Evolutionary conservation across 306 rosid genomes (phyloP).

Genomic region (Pyrus pyrifolia): DNA sequence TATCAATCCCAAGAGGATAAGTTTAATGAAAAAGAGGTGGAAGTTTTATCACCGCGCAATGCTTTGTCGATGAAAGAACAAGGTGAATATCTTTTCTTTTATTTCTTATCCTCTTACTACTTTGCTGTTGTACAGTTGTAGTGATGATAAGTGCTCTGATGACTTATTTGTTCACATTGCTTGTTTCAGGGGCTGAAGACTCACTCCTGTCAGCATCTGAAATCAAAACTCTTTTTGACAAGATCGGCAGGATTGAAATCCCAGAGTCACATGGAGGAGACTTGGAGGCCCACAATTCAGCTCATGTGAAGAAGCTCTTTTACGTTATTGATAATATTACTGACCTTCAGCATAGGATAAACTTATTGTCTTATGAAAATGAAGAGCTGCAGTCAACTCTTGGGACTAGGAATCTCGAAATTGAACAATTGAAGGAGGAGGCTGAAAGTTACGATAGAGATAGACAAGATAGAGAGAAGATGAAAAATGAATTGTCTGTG

Average conservation of each 20-base stretch:
- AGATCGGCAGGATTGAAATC: conserved; percentile 43
- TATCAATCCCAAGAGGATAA: conserved; percentile 42
- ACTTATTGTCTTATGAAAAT: conserved; percentile 47
- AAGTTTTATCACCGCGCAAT: conserved; percentile 53
- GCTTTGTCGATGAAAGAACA: conserved; percentile 40
- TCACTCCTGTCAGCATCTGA: conserved; percentile 59
- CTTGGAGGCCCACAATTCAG: conserved; percentile 34
- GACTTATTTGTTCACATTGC: conserved; percentile 26
- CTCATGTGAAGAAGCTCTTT: conserved; percentile 61
- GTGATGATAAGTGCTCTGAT: conserved; percentile 20
- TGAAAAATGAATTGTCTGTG: conserved; percentile 57
- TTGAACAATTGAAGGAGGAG: conserved; percentile 60
- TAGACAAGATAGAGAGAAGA: conserved; percentile 45
- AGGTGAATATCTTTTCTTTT: conserved; percentile 37
- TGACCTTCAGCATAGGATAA: conserved; percentile 44
- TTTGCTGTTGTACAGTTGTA: conserved; percentile 18
- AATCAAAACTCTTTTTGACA: conserved; percentile 50
- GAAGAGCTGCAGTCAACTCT: conserved; percentile 54
- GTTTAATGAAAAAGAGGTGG: conserved; percentile 57
- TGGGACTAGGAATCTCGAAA: conserved; percentile 42
- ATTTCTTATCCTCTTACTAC: not conserved
- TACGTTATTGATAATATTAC: conserved; percentile 45
- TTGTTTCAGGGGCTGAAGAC: conserved; percentile 46
- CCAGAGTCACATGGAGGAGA: conserved; percentile 41
- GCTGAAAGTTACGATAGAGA: conserved; percentile 35